Evolutionary conservation across 2,329 filamentous ascomycete species (phyloP).

Genomic region (Drechslerella stenobrocha): DNA sequence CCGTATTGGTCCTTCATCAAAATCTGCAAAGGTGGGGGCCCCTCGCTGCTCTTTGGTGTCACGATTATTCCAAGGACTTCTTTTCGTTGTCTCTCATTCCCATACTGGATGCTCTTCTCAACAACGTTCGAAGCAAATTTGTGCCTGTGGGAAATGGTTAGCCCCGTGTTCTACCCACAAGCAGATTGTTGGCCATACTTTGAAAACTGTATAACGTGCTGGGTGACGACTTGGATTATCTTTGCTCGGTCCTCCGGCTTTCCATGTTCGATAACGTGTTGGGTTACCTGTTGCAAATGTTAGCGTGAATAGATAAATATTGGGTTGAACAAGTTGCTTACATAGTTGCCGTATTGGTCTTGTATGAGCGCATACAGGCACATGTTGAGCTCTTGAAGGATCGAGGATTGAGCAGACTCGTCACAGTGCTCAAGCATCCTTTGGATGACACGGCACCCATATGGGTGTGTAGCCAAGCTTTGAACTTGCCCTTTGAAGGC

Average conservation of each 20-base stretch:
- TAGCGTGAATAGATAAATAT: slow-evolving; percentile 2
- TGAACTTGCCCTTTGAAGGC: slow-evolving; percentile 76
- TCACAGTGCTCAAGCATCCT: slow-evolving; percentile 83
- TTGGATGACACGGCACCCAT: slow-evolving; percentile 91
- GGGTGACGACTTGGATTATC: slow-evolving; percentile 74
- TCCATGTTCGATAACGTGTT: slow-evolving; percentile 84
- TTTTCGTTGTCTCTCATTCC: slow-evolving; percentile 69
- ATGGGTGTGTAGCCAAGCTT: slow-evolving; percentile 74
- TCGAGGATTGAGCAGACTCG: slow-evolving; percentile 68
- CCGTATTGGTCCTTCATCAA: slow-evolving; percentile 90
- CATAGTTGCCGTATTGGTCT: slow-evolving; percentile 94
- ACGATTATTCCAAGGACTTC: slow-evolving; percentile 69
- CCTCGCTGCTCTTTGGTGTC: slow-evolving; percentile 63
- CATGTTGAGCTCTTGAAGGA: slow-evolving; percentile 77
- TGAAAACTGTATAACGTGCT: slow-evolving; percentile 72
- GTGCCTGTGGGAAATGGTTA: slow-evolving; percentile 59
- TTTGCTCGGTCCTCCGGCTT: slow-evolving; percentile 70
- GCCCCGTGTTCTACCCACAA: neutral
- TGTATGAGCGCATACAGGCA: slow-evolving; percentile 73
- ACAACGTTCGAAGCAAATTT: slow-evolving; percentile 98
- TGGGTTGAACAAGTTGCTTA: slow-evolving; percentile 56
- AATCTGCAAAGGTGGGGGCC: slow-evolving; percentile 69
- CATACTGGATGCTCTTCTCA: slow-evolving; percentile 81
- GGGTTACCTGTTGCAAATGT: slow-evolving; percentile 59
- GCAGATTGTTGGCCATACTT: slow-evolving; percentile 58